Base-by-base conservation (phyloP, 2,329 filamentous ascomycete species). In the Monosporascus ibericus region DNA sequence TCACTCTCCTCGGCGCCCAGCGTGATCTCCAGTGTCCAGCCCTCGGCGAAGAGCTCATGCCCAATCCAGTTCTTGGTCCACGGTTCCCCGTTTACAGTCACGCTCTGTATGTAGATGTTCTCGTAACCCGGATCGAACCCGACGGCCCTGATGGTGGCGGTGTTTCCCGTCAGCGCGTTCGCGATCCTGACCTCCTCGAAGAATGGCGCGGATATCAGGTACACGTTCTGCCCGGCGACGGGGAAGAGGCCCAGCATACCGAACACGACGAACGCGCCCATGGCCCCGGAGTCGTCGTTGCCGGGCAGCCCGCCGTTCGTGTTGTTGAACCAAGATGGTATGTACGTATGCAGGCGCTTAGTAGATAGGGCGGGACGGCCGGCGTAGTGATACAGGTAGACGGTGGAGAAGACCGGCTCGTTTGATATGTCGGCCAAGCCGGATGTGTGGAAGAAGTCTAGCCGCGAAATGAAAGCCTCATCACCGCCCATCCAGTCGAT, bases 271-370 rank as follows among this genome's bases (percentile, higher is more conserved):
- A 84, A 86, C 0, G 75, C 76, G 2, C 81, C 82, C 82, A 86
- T 85, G 2, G 82, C 80, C 0, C 83, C 83, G 17, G 74, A 78
- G 61, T 86, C 82, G 46, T 85, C 83, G 58, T 86, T 86, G 0
- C 83, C 84, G 0, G 83, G 80, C 18, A 86, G 75, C 0, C 84
- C 83, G 3, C 68, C 69, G 2, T 76, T 55, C 0, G 78, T 76
- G 9, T 76, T 73, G 66, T 84, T 84, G 72, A 86, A 86, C 37
- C 77, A 72, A 0, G 74, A 73, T 0, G 82, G 82, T 48, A 86
- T 84, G 58, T 85, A 85, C 48, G 70, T 75, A 55, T 84, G 81
- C 1, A 77, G 72, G n/a, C 77, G 75, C 48, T 68, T 64, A 0
- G 73, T 66, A 0, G 72, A 75, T 0, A 75, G 63, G 0, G 67